These are phyloP conservation scores for Xylaria arbuscula DNA, from an alignment of 2,329 filamentous ascomycete species.

Conservation along the genomic window DNA sequence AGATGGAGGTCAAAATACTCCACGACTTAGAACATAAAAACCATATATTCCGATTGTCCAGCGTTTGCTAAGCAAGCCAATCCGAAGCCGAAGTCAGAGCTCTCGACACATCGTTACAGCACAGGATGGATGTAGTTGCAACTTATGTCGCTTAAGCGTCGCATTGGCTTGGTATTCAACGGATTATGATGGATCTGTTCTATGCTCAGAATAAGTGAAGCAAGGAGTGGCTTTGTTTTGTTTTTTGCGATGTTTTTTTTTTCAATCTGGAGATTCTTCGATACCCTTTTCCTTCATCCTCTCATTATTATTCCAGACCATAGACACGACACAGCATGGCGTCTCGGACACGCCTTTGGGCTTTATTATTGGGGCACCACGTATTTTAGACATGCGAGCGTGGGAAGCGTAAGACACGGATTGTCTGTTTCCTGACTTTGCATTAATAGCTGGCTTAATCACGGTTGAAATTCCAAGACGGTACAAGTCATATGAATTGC, in stretches of 20 bases:
- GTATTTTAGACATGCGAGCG: not conserved
- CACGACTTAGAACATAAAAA: constrained; percentile 57
- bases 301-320: not conserved
- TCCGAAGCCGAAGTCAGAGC: not conserved
- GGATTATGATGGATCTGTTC: not conserved
- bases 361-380: not conserved
- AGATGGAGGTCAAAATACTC: constrained; percentile 59
- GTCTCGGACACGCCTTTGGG: constrained; percentile 22
- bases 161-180: constrained; percentile 7
- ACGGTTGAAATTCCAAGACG: not conserved
- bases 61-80: too few relatives aligned
- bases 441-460: not conserved
- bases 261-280: constrained; percentile 17
- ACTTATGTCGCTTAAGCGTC: not conserved
- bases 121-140: not conserved
- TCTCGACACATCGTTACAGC: too few relatives aligned
- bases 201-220: not conserved
- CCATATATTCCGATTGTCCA: too few relatives aligned
- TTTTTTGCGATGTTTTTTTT: not conserved
- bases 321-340: constrained; percentile 22
- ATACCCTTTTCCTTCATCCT: constrained; percentile 31
- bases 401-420: not conserved
- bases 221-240: constrained; percentile 4
- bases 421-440: not conserved
- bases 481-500: not conserved